These are phyloP conservation scores for Noccaea bulbosa DNA, from an alignment of 345 rosid species.

Conservation along the genomic window DNA sequence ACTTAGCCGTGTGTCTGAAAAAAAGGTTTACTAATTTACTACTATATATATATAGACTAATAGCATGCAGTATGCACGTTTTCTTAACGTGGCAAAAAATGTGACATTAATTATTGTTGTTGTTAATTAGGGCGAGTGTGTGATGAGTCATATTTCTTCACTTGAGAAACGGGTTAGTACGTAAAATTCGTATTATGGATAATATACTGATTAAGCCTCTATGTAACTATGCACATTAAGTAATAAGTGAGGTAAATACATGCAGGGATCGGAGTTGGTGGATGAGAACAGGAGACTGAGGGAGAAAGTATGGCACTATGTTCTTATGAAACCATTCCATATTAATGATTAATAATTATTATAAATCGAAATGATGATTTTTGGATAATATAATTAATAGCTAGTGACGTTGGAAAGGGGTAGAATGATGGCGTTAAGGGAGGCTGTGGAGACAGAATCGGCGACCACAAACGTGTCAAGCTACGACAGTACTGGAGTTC, in stretches of 20 bases:
- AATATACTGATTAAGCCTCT: conserved; percentile 4
- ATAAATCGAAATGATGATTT: not conserved
- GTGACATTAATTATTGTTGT: conserved; percentile 14
- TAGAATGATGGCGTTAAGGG: conserved; percentile 44
- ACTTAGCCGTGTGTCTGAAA: conserved; percentile 68
- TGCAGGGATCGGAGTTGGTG: conserved; percentile 70
- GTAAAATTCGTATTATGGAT: not conserved
- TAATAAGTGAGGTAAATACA: not conserved
- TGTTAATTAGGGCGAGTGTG: conserved; percentile 64
- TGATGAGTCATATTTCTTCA: conserved; percentile 66
- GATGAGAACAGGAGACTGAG: conserved; percentile 75
- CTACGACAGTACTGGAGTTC: conserved; percentile 50
- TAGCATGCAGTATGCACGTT: conserved; percentile 1
- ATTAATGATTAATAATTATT: not conserved
- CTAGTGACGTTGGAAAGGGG: conserved; percentile 29
- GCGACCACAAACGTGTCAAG: conserved; percentile 51
- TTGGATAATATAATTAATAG: conserved; percentile 9
- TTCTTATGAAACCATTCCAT: not conserved
- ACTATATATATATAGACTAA: not conserved
- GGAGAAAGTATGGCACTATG: conserved; percentile 50
- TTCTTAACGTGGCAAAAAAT: not conserved
- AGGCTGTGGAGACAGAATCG: conserved; percentile 63
- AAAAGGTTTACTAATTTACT: conserved; percentile 54
- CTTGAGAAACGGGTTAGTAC: conserved; percentile 73
- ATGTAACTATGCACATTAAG: not conserved